phyloP scores from a whole-genome alignment of 2,329 filamentous ascomycete species.

The Xylaria digitata region DNA sequence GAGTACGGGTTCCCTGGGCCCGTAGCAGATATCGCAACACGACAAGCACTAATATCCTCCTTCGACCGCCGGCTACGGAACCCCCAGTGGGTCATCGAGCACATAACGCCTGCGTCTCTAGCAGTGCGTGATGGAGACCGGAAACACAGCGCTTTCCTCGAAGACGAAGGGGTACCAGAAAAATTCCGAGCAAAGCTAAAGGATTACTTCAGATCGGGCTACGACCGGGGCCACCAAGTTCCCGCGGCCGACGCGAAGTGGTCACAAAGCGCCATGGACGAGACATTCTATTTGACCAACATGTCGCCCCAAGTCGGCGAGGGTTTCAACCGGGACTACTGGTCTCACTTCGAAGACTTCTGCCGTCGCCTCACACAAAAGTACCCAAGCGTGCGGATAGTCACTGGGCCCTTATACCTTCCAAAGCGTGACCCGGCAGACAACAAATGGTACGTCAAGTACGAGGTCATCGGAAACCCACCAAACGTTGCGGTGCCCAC shows the following conservation, averaged over 20 bases:
- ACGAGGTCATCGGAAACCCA: slow-evolving; percentile 94
- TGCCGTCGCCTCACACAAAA: slow-evolving; percentile 82
- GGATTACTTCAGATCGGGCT: slow-evolving; percentile 95
- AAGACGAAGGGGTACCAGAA: slow-evolving; percentile 82
- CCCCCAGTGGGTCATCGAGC: slow-evolving; percentile 94
- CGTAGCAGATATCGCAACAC: slow-evolving; percentile 81
- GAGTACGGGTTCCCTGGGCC: slow-evolving; percentile 94
- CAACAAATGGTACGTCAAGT: slow-evolving; percentile 94
- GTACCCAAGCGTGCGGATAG: slow-evolving; percentile 89
- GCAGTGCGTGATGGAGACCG: slow-evolving; percentile 80
- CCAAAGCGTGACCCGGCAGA: slow-evolving; percentile 83
- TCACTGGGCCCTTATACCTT: slow-evolving; percentile 93
- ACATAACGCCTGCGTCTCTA: slow-evolving; percentile 91
- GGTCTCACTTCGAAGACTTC: slow-evolving; percentile 98
- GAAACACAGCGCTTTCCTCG: slow-evolving; percentile 82
- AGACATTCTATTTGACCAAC: slow-evolving; percentile 91
- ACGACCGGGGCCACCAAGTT: slow-evolving; percentile 96
- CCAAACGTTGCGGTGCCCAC: slow-evolving; percentile 96
- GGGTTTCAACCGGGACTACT: slow-evolving; percentile 99
- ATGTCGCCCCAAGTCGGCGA: slow-evolving; percentile 99
- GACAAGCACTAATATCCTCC: slow-evolving; percentile 82
- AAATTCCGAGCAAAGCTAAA: slow-evolving; percentile 90
- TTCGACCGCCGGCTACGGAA: slow-evolving; percentile 93
- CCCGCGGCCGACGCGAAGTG: slow-evolving; percentile 97
- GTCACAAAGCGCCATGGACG: slow-evolving; percentile 93